Percentiles rank a stretch among this genome's conserved stretches.
Evolutionary conservation across 148 eudicot species (phyloP).

Genomic region (Rhododendron kiyosumense): DNA sequence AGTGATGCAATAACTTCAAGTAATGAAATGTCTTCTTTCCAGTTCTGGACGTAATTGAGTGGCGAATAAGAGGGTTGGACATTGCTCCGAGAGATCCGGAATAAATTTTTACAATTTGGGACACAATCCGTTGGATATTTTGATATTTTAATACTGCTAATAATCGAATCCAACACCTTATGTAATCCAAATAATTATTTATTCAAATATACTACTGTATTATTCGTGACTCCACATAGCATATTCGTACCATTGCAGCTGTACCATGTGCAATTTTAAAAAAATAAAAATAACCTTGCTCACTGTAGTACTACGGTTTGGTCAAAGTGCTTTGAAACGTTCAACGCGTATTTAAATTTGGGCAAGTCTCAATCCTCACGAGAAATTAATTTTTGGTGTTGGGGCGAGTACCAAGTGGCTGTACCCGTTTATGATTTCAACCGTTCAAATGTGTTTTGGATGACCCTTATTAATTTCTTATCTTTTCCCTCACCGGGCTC

Average conservation of each 20-base stretch:
- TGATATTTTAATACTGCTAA: no score
- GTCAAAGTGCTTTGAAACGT: not conserved
- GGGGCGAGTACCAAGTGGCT: no score
- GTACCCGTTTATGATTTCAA: rapidly evolving
- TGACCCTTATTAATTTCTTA: no score
- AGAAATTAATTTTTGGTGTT: no score
- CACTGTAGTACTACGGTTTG: not conserved
- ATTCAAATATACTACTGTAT: no score
- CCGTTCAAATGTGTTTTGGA: no score
- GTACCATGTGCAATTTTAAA: not conserved
- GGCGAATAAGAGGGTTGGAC: not conserved
- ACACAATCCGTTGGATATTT: not conserved
- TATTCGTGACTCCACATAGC: not conserved
- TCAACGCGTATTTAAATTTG: not conserved
- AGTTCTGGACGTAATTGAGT: no score
- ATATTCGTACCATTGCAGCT: not conserved
- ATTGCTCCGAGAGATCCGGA: not conserved
- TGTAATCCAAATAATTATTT: not conserved
- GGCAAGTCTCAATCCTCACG: not conserved
- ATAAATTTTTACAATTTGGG: not conserved
- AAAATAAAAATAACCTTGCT: not conserved
- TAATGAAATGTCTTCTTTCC: no score
- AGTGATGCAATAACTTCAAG: no score
- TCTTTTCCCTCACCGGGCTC: no score
- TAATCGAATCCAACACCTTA: not conserved